phyloP scores from a whole-genome alignment of 2,329 filamentous ascomycete species.

The Ophiocordyceps australis region DNA sequence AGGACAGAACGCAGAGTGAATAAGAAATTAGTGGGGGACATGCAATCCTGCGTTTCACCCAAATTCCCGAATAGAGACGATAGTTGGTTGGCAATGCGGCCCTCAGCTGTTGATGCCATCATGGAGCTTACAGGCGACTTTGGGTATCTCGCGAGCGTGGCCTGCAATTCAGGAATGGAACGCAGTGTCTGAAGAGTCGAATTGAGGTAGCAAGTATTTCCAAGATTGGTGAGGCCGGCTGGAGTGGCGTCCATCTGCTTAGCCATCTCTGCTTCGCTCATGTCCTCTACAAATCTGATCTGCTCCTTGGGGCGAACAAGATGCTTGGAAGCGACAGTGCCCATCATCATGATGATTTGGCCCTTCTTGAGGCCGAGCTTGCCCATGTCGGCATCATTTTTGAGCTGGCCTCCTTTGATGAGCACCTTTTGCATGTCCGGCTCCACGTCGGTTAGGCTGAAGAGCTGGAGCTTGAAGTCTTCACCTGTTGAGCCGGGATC shows the following conservation, averaged over 20 bases:
- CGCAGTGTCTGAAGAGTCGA: conserved; percentile 86
- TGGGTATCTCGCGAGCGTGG: conserved; percentile 46
- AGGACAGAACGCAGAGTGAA: conserved; percentile 61
- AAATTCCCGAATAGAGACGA: conserved; percentile 77
- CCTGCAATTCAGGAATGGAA: conserved; percentile 77
- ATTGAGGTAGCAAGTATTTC: conserved; percentile 98
- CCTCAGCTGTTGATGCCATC: conserved; percentile 53
- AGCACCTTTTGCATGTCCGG: conserved; percentile 93
- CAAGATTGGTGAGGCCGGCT: conserved; percentile 75
- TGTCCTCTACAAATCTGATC: conserved; percentile 86
- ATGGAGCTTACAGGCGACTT: conserved; percentile 19
- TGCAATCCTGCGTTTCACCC: conserved; percentile 75
- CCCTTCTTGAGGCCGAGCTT: conserved; percentile 72
- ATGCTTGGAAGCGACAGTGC: conserved; percentile 55
- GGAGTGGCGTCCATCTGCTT: conserved; percentile 70
- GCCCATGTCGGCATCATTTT: conserved; percentile 79
- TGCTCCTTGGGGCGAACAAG: conserved; percentile 60
- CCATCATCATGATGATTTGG: conserved; percentile 92
- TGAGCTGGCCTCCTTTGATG: conserved; percentile 85
- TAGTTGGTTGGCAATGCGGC: no score
- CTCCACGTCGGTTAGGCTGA: conserved; percentile 87
- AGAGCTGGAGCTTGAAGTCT: conserved; percentile 90
- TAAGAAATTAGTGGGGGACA: conserved; percentile 68
- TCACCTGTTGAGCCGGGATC: conserved; percentile 73
- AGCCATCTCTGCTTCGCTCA: conserved; percentile 87